A percentile compares a stretch with the other conserved stretches of the same genome.
phyloP scores from a whole-genome alignment of 352 stramenopile genomes.

The Globisporangium iwayamae region DNA sequence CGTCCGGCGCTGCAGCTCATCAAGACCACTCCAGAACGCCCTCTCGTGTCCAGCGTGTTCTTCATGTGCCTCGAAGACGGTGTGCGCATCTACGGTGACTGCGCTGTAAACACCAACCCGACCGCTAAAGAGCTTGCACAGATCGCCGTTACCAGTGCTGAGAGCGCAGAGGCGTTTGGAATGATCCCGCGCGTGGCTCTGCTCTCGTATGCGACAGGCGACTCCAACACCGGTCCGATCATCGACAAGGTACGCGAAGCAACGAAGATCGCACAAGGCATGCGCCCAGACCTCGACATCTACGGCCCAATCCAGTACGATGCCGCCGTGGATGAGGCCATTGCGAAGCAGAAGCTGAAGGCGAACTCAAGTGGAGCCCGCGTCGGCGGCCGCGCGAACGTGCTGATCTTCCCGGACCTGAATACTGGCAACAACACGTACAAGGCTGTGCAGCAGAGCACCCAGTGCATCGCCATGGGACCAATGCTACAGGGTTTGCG shows the following conservation, averaged over 20 bases:
- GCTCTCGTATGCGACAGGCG: conserved; percentile 80
- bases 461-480: conserved; percentile 74
- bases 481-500: conserved; percentile 87
- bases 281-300: conserved; percentile 74
- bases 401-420: conserved; percentile 85
- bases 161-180: conserved; percentile 73
- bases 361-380: conserved; percentile 48
- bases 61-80: conserved; percentile 86
- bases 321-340: conserved; percentile 66
- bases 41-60: conserved; percentile 80
- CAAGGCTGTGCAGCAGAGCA: conserved; percentile 86
- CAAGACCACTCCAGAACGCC: conserved; percentile 67
- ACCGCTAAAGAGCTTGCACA: conserved; percentile 69
- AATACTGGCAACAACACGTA: conserved; percentile 90
- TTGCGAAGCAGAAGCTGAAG: conserved; percentile 82
- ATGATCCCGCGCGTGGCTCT: conserved; percentile 81
- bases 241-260: conserved; percentile 86
- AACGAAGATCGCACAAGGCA: conserved; percentile 57
- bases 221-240: conserved; percentile 74
- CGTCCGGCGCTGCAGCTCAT: conserved; percentile 85
- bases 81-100: conserved; percentile 84
- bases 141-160: conserved; percentile 75
- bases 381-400: conserved; percentile 79
- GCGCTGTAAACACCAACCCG: conserved; percentile 81
- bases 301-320: conserved; percentile 89